Evolutionary conservation across 495 filamentous ascomycete genomes (phyloP), one percentile per base, ranked within the genome.

Genomic region (Tuber magnatum): DNA sequence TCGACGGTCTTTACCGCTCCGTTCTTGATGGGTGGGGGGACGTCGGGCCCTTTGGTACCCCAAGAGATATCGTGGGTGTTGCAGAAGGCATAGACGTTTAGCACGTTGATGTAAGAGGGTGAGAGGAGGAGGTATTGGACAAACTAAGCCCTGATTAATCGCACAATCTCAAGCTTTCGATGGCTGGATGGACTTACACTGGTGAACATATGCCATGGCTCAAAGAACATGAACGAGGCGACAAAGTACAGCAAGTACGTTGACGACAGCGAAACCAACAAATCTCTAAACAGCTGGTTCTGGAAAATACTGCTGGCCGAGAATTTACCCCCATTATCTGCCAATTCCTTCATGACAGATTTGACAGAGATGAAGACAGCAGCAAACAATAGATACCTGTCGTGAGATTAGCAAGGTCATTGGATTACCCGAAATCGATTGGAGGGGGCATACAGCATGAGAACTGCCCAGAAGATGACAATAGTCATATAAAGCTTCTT

Each of bases 171-270:
- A 70, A 68, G 35, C 16, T 48, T 28, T n/a, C 38, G n/a, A 70
- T 43, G 42, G 32, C 1, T 40, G 48, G 68, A n/a, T n/a, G 75
- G 18, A 84, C 85, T 81, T 83, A 88, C 87, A 75, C 80, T 82
- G 9, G 95, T 99, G 85, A 97, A 88, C 92, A 99, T 97, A 84
- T 99, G 96, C 94, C 94, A 99, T 2, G 96, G 96, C 83, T 99
- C 96, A 84, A 99, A 90, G 89, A 98, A 98, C 79, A 98, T 87
- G 77, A 99, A 88, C 20, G 94, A 97, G 6, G 92, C 91, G 56
- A 98, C 83, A 71, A 99, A 90, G 90, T 94, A 99, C 82, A 99
- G 91, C 78, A 95, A 86, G 84, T 97, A 99, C 42, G 96, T 99
- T 3, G 94, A 95, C 44, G 90, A 87, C 77, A 97, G 88, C 1